Base-by-base conservation (phyloP, 352 stramenopile species). In the Globisporangium echinulatum region DNA sequence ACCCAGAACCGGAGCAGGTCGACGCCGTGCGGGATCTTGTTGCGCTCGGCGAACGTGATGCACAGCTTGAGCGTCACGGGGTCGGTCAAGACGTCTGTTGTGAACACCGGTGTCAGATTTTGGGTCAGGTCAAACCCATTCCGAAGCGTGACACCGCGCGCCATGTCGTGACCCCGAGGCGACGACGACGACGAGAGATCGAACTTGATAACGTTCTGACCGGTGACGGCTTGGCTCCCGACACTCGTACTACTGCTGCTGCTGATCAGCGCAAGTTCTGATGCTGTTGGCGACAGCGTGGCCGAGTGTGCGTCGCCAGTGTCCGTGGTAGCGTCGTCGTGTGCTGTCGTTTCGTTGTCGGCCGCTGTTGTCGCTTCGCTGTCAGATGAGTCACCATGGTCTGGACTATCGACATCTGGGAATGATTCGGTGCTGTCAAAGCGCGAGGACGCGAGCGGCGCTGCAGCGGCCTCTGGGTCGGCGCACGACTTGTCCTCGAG, bases 1-100 rank as follows among this genome's bases (percentile, higher is more conserved):
- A 85, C 77, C 83, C 83, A 93, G 66, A 93, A 93, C 8, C 74
- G 72, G 56, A 93, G 77, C 64, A 77, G 69, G 56, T 93, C 83
- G 25, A 64, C 70, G 15, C 77, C 83, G 54, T 77, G 74, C 4
- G 65, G 68, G 8, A 93, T 70, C 17, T 84, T 82, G 50, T 83
- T 69, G 8, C 59, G 65, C 63, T 87, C 79, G 15, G 74, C 71
- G 62, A 77, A 93, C 43, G 66, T 71, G 38, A 79, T 72, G 54
- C 88, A 80, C 69, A 93, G 78, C 68, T 88, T 88, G 59, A 93
- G 73, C 51, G 78, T 88, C 49, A 71, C 61, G 4, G 83, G 81
- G 44, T 93, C 76, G 10, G 78, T 82, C 37, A 93, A 60, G 49
- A 91, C 83, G 64, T 93, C 83, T 25, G 77, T 93, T 15, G 79